Evolutionary conservation across 2,329 filamentous ascomycete genomes (phyloP), one percentile per base, ranked within the genome.

Genomic region (Sporothrix luriei): DNA sequence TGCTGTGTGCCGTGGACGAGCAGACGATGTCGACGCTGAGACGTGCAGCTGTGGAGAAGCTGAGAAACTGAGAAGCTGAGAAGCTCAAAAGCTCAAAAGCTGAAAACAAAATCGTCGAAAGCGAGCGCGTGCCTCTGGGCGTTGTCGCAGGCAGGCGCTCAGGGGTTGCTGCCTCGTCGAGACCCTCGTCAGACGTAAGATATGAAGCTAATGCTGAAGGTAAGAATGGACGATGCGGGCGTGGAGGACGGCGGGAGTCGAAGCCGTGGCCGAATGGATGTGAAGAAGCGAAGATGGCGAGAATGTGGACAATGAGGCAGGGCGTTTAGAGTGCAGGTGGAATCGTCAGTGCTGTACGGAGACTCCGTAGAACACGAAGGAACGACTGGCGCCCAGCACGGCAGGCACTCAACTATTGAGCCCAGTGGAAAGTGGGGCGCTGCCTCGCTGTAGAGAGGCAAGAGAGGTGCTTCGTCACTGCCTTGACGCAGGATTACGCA

Each of bases 401-500:
- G 57, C 16, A 62, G 57, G 57, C 57, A 62, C 57, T 38, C 21
- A 26, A 21, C 40, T 43, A 33, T 62, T 46, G 38, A 21, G 21
- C 14, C 13, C 29, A 40, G 48, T 55, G 68, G 68, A 69, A 66
- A 61, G 64, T 70, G 69, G 69, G 69, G 48, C 52, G 48, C 6
- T 49, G 7, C 16, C 48, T 49, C 19, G 55, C 55, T 40, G 21
- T 16, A 13, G 11, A 13, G 11, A 16, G 11, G 40, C 40, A 13
- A 43, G 14, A 26, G 10, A 26, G 57, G 5, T 24, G 21, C 21
- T 49, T n/a, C 48, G 48, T 49, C 46, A 49, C 46, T 68, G 66
- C 54, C 55, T 68, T 59, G 51, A 64, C 29, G 61, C 49, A 49
- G 59, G 19, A 66, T 61, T 68, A 59, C 54, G 52, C 52, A 51